Percentiles rank a stretch among this genome's conserved stretches.
Conservation (phyloP, 192 early-diverging fungal species). For the Backusella australiensis region DNA sequence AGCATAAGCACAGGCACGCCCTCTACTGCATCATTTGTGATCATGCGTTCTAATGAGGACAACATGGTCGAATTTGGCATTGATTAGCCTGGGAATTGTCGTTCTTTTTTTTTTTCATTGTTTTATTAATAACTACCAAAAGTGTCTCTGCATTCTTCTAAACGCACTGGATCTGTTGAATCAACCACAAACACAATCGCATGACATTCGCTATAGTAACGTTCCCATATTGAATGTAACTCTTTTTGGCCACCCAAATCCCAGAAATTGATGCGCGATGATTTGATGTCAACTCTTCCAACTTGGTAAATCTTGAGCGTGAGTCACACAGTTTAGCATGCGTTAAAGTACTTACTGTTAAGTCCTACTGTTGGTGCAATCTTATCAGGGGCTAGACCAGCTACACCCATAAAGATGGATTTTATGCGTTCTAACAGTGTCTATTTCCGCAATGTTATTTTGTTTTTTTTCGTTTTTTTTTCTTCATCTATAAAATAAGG, state of each 20-base stretch:
- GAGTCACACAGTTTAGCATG: not conserved
- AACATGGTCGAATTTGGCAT: not conserved
- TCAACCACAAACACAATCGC: constrained; percentile 94
- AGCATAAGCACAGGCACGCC: constrained; percentile 90
- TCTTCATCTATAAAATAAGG: not conserved
- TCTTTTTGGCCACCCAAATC: constrained; percentile 93
- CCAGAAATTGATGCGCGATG: constrained; percentile 84
- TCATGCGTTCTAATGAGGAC: constrained; percentile 63
- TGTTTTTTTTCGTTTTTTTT: too few relatives aligned
- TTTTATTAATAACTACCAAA: constrained; percentile 56
- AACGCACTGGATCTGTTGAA: constrained; percentile 73
- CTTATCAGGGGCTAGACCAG: constrained; percentile 81
- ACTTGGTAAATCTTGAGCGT: constrained; percentile 44
- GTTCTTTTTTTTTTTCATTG: not conserved
- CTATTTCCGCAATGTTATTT: constrained; percentile 35
- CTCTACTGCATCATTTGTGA: constrained; percentile 69
- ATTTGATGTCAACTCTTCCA: constrained; percentile 70
- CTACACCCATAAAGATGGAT: constrained; percentile 66
- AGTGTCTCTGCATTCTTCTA: constrained; percentile 74
- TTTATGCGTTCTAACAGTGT: constrained; percentile 94
- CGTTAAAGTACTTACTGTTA: constrained; percentile 64
- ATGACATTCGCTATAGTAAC: constrained; percentile 93
- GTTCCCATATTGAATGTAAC: constrained; percentile 87
- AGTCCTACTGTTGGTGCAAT: constrained; percentile 85
- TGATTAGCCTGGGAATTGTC: not conserved